A percentile compares a stretch with the other conserved stretches of the same genome.
phyloP scores from a whole-genome alignment of 148 eudicot genomes.

The Amaranthus palmeri region DNA sequence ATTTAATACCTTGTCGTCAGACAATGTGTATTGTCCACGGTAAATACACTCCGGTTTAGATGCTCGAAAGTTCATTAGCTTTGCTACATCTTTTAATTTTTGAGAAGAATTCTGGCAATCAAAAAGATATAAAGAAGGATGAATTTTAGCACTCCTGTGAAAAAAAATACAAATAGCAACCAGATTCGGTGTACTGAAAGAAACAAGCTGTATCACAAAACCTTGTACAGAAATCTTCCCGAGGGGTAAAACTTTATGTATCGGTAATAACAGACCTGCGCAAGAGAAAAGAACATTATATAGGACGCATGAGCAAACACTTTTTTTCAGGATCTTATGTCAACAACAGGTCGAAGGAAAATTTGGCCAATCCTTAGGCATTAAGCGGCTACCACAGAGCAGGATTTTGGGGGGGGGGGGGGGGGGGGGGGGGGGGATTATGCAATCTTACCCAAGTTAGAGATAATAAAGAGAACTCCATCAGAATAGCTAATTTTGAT shows the following conservation, averaged over 20 bases:
- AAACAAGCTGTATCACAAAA: slow-evolving; percentile 16
- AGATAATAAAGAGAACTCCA: too few species aligned
- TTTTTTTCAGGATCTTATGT: not conserved
- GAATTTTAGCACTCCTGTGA: slow-evolving; percentile 2
- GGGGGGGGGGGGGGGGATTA: too few species aligned
- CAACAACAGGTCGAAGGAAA: too few species aligned
- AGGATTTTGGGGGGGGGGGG: not conserved
- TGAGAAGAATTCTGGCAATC: slow-evolving; percentile 76
- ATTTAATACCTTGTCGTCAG: slow-evolving; percentile 69
- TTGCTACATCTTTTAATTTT: slow-evolving; percentile 78
- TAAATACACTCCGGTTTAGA: slow-evolving; percentile 54
- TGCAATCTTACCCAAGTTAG: too few species aligned
- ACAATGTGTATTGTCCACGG: slow-evolving; percentile 77
- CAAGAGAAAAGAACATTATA: slow-evolving; percentile 1
- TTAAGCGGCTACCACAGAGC: not conserved
- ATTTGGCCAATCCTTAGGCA: not conserved
- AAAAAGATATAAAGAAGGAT: slow-evolving; percentile 8
- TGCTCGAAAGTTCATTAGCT: slow-evolving; percentile 64
- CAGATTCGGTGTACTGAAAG: not conserved
- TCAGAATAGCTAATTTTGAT: too few species aligned
- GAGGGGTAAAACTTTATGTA: slow-evolving; percentile 88
- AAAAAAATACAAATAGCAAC: not conserved
- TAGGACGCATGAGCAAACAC: not conserved
- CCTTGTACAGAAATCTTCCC: slow-evolving; percentile 93
- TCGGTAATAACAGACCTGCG: slow-evolving; percentile 93